These are phyloP conservation scores for Rhizopus arrhizus DNA, from an alignment of 371 early-diverging fungal species.

Conservation along the genomic window DNA sequence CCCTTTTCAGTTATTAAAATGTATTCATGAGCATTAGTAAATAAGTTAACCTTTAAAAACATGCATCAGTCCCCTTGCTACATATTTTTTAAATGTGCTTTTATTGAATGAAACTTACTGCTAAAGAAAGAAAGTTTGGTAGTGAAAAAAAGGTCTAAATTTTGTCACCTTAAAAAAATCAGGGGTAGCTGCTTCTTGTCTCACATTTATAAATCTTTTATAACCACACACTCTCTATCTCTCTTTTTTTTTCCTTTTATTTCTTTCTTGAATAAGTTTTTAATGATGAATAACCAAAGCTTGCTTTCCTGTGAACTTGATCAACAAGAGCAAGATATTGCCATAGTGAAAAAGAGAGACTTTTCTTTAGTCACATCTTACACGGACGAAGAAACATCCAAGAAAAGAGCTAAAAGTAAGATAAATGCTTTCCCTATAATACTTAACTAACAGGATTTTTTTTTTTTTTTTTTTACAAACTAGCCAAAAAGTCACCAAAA, in stretches of 20 bases:
- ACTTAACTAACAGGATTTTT: not conserved
- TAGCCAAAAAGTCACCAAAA: constrained; percentile 4
- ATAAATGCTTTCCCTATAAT: not conserved
- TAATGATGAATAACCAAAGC: constrained; percentile 21
- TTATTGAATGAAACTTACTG: too few species aligned
- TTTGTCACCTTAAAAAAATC: not conserved
- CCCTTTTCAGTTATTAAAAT: too few species aligned
- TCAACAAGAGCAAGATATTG: constrained; percentile 4
- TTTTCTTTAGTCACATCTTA: constrained; percentile 3
- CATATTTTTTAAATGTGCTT: too few species aligned
- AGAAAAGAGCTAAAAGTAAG: constrained; percentile 20
- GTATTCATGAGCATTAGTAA: too few species aligned
- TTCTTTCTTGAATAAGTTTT: constrained; percentile 10
- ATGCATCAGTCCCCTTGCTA: too few species aligned
- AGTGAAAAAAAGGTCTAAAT: too few species aligned
- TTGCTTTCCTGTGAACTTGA: constrained; percentile 24
- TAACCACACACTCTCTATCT: not conserved
- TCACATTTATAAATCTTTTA: not conserved
- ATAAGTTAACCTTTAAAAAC: too few species aligned
- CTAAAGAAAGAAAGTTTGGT: too few species aligned
- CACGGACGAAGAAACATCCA: not conserved
- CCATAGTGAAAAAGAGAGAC: constrained; percentile 18
- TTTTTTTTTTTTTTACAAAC: not conserved
- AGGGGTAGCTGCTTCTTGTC: not conserved
- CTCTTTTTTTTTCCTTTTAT: not conserved